These are phyloP conservation scores for Acmispon strigosus DNA, from an alignment of 306 rosid genomes.

Conservation along the genomic window DNA sequence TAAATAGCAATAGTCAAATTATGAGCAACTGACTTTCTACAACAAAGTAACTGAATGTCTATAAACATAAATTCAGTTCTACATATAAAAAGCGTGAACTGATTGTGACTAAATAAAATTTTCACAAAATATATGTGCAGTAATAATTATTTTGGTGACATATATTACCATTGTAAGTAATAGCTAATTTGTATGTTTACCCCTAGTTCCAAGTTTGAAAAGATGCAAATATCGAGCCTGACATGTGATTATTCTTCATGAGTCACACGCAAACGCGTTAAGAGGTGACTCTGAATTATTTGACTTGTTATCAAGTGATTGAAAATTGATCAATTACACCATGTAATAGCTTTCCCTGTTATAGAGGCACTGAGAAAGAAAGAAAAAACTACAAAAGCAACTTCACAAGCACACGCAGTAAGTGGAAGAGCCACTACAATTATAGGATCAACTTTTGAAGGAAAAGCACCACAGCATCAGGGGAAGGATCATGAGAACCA, in stretches of 20 bases:
- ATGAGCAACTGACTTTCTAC: too few relatives aligned
- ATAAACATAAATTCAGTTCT: too few relatives aligned
- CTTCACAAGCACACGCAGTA: not conserved
- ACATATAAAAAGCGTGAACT: too few relatives aligned
- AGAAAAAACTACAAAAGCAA: not conserved
- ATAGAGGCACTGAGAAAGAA: not conserved
- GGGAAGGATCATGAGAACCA: not conserved
- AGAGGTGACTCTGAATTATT: not conserved
- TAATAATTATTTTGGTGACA: too few relatives aligned
- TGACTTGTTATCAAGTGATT: not conserved
- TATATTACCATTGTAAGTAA: too few relatives aligned
- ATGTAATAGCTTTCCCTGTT: not conserved
- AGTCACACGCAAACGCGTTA: not conserved
- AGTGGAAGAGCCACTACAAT: not conserved
- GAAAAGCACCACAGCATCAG: not conserved
- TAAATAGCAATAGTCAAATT: too few relatives aligned
- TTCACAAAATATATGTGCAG: too few relatives aligned
- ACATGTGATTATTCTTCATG: not conserved
- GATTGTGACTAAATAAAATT: too few relatives aligned
- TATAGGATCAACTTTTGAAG: not conserved
- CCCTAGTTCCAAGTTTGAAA: not conserved
- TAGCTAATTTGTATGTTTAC: too few relatives aligned
- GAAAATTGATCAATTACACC: not conserved
- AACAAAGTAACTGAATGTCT: too few relatives aligned
- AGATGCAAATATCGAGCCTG: not conserved